phyloP scores from a whole-genome alignment of 768 basidiomycete species.

The Leccinum barrowsii region DNA sequence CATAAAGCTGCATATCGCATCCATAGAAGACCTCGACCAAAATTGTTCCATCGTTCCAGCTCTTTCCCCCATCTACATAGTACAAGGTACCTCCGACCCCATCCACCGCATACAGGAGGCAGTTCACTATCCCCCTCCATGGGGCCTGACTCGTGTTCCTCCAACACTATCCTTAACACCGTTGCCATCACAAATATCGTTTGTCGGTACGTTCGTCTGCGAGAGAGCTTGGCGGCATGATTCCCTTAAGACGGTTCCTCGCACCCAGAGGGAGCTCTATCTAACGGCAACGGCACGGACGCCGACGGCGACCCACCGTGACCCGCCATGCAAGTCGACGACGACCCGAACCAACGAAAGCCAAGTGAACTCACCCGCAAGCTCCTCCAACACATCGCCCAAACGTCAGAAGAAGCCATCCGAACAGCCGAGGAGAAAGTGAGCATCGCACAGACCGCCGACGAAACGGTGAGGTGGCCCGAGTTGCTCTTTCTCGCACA shows the following conservation, averaged over 20 bases:
- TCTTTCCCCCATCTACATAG: too few species aligned
- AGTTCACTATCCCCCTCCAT: too few species aligned
- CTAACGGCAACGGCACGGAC: not conserved
- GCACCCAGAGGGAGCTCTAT: not conserved
- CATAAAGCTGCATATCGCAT: too few species aligned
- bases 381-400: constrained; percentile 56
- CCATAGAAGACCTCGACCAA: too few species aligned
- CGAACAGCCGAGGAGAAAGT: constrained; percentile 75
- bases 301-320: constrained; percentile 6
- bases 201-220: constrained; percentile 43
- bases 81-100: too few species aligned
- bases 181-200: constrained; percentile 18
- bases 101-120: too few species aligned
- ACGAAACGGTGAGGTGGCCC: constrained; percentile 55
- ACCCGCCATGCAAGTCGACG: constrained; percentile 9
- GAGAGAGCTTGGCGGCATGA: constrained; percentile 27
- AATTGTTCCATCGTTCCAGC: too few species aligned
- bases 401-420: constrained; percentile 55
- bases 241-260: not conserved
- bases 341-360: constrained; percentile 12
- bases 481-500: constrained; percentile 2
- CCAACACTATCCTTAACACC: too few species aligned
- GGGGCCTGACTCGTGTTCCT: too few species aligned
- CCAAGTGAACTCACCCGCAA: constrained; percentile 42
- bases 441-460: constrained; percentile 65